These are phyloP conservation scores for Penicillium sp. DNA, from an alignment of 2,329 filamentous ascomycete genomes.

Conservation along the genomic window DNA sequence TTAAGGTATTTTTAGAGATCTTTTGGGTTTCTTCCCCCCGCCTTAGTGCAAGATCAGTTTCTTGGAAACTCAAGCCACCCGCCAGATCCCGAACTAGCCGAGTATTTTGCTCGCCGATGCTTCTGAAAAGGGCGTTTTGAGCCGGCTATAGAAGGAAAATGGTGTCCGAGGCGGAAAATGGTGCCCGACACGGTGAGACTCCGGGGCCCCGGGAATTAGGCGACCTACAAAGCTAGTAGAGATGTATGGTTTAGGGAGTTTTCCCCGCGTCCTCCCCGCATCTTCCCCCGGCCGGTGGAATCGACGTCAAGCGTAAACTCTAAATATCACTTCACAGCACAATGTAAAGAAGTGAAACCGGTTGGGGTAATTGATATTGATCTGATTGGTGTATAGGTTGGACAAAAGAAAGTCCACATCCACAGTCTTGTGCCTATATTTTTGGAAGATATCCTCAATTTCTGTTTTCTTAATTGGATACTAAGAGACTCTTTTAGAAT, in stretches of 20 bases:
- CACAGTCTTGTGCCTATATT: neutral
- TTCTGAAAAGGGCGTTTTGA: neutral
- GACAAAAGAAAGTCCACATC: neutral
- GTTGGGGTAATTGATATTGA: neutral
- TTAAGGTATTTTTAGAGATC: neutral
- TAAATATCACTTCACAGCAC: neutral
- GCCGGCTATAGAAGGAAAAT: constrained; percentile 1
- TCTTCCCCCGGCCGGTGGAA: neutral
- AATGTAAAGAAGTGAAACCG: neutral
- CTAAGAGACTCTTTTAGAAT: neutral
- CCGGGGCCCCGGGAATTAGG: neutral
- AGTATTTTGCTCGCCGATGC: neutral
- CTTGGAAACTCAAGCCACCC: neutral
- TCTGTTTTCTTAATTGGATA: neutral
- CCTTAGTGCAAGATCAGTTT: neutral
- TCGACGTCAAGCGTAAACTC: neutral
- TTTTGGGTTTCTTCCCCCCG: no score
- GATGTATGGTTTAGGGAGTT: no score
- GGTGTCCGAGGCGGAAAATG: constrained; percentile 2
- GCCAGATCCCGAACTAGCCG: neutral
- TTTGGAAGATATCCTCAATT: neutral
- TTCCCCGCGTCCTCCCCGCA: neutral
- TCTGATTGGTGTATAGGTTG: neutral
- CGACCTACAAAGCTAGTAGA: no score
- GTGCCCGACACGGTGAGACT: neutral